Percentiles rank a stretch among this genome's conserved stretches.
phyloP scores from a whole-genome alignment of 2,329 filamentous ascomycete genomes.

The Apiospora hydei region DNA sequence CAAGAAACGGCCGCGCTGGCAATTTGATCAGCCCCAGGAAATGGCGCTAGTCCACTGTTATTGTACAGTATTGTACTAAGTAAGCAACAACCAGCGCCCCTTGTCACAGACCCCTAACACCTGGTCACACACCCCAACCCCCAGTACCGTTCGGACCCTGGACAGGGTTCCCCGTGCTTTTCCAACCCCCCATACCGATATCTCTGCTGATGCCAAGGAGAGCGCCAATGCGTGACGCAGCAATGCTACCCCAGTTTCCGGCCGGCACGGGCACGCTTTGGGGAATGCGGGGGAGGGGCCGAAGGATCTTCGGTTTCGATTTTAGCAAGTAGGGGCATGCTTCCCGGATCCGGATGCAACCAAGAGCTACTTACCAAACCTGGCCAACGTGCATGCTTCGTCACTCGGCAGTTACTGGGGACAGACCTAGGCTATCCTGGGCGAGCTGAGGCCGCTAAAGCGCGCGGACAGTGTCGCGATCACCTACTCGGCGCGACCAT shows the following conservation, averaged over 20 bases:
- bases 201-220: background rate
- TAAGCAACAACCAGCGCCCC: background rate
- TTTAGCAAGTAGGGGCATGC: background rate
- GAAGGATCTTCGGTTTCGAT: background rate
- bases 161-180: background rate
- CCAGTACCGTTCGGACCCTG: background rate
- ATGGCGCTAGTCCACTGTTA: background rate
- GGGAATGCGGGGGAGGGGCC: constrained; percentile 20
- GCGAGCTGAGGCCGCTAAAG: background rate
- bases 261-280: background rate
- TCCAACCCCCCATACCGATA: background rate
- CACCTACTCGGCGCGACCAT: background rate
- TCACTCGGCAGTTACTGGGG: background rate
- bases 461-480: background rate
- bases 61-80: background rate
- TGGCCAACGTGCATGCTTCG: background rate
- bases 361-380: background rate
- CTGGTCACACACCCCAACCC: background rate
- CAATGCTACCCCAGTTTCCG: constrained; percentile 2
- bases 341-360: background rate
- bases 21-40: background rate
- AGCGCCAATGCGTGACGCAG: background rate
- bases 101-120: background rate
- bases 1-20: background rate
- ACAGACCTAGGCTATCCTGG: background rate